Percentiles rank a stretch among this genome's conserved stretches.
Conservation (phyloP, 2,329 filamentous ascomycete genomes). For the Neurospora crassa region DNA sequence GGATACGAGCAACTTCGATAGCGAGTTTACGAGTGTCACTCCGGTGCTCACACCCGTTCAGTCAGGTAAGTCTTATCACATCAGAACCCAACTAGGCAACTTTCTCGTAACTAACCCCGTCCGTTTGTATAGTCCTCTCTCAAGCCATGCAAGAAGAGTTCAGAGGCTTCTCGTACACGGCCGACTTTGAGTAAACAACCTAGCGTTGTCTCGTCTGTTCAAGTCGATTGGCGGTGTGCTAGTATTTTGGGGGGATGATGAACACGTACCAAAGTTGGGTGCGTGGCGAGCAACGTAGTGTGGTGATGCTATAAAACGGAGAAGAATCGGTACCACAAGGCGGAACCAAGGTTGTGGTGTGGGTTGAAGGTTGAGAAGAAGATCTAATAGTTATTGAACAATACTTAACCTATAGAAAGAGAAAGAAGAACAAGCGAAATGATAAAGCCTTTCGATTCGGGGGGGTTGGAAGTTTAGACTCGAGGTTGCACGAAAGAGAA, state of each 20-base stretch:
- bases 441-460: background rate
- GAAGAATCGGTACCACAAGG: background rate
- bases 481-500: background rate
- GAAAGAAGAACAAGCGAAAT: background rate
- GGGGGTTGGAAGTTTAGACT: background rate
- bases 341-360: background rate
- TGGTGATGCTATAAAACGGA: background rate
- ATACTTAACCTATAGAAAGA: background rate
- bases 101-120: constrained; percentile 1
- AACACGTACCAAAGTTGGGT: background rate
- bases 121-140: constrained; percentile 60
- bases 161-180: constrained; percentile 95
- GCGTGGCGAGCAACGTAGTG: background rate
- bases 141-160: constrained; percentile 99
- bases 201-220: background rate
- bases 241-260: background rate
- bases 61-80: constrained; percentile 61
- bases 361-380: background rate
- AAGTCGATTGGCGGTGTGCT: background rate
- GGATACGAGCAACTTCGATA: constrained; percentile 99
- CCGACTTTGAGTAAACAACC: constrained; percentile 63
- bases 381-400: background rate
- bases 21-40: constrained; percentile 96
- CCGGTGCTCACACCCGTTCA: constrained; percentile 95
- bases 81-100: background rate